phyloP scores from a whole-genome alignment of 192 early-diverging fungal genomes.

The Pilobolus umbonatus region DNA sequence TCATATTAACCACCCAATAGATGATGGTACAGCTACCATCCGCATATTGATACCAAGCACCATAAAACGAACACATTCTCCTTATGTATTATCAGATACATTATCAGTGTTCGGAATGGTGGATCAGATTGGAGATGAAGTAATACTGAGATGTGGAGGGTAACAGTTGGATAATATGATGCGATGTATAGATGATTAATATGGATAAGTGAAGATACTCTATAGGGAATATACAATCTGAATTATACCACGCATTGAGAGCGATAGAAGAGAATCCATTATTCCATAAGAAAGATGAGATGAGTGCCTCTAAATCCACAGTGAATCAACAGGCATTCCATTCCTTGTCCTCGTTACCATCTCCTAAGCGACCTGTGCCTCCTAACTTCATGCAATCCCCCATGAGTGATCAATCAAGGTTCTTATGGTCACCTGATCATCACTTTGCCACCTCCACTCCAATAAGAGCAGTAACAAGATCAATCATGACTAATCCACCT shows the following conservation, averaged over 20 bases:
- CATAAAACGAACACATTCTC: neutral
- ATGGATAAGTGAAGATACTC: neutral
- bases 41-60: constrained; percentile 1
- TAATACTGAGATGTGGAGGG: constrained; percentile 3
- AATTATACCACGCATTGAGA: neutral
- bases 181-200: neutral
- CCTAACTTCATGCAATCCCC: neutral
- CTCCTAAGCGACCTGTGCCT: neutral
- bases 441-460: constrained; percentile 3
- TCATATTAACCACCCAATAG: neutral
- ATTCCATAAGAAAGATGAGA: neutral
- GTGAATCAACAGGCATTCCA: neutral
- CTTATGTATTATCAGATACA: neutral
- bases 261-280: neutral
- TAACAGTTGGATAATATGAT: neutral
- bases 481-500: neutral
- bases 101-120: constrained; percentile 8
- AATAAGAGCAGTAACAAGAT: neutral
- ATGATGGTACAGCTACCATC: constrained; percentile 13
- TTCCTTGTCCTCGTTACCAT: neutral
- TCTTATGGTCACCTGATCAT: constrained; percentile 2
- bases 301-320: neutral
- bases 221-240: neutral
- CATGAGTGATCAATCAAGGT: neutral
- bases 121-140: constrained; percentile 2